These are phyloP conservation scores for Paracorniculantispora psalliotae DNA, from an alignment of 2,329 filamentous ascomycete species.

Conservation along the genomic window DNA sequence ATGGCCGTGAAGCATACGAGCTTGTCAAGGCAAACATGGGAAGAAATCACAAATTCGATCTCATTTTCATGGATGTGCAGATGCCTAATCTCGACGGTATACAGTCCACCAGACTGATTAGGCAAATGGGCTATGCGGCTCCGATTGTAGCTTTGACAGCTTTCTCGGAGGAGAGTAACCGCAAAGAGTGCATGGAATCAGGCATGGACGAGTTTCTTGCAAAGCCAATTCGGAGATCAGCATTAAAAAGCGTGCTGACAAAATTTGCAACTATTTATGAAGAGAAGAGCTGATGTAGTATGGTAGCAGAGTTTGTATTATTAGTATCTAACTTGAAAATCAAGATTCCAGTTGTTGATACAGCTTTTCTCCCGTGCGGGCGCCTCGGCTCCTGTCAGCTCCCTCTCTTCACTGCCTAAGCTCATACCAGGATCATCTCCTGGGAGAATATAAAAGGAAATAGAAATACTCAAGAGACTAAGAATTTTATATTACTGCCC, in stretches of 20 bases:
- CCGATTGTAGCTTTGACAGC: slow-evolving; percentile 90
- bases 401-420: no score
- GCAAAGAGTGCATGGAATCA: slow-evolving; percentile 78
- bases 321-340: no score
- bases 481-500: no score
- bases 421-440: no score
- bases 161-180: slow-evolving; percentile 85
- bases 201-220: slow-evolving; percentile 89
- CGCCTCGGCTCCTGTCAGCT: no score
- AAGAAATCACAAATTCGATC: slow-evolving; percentile 65
- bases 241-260: slow-evolving; percentile 78
- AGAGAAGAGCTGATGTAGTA: slow-evolving; percentile 35
- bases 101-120: slow-evolving; percentile 78
- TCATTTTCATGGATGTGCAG: slow-evolving; percentile 95
- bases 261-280: slow-evolving; percentile 79
- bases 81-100: slow-evolving; percentile 93
- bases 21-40: slow-evolving; percentile 79
- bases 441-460: no score
- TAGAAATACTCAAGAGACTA: no score
- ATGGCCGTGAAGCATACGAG: slow-evolving; percentile 83
- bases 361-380: no score
- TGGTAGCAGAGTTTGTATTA: background rate
- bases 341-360: background rate
- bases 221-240: slow-evolving; percentile 73
- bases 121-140: slow-evolving; percentile 77